Evolutionary conservation across 495 filamentous ascomycete genomes (phyloP), one percentile per base, ranked within the genome.

Genomic region (Penicillium cataractarum): DNA sequence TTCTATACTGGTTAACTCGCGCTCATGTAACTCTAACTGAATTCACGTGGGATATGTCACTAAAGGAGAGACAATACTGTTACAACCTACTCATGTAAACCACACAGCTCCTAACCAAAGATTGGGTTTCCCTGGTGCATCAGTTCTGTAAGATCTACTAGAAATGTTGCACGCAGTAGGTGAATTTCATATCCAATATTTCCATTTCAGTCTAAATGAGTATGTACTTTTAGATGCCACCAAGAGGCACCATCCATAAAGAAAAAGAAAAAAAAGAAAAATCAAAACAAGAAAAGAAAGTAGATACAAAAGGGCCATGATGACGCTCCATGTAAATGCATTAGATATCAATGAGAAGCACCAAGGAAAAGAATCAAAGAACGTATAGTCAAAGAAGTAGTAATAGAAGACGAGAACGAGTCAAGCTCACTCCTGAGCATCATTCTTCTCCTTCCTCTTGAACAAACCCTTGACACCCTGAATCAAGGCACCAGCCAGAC

Each of bases 401-500:
- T 31, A 57, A 49, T 27, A 17, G 49, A 44, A 37, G 15, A 60
- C 40, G n/a, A 57, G 27, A 24, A 10, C 7, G 39, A 29, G 13
- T 5, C 49, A 52, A 19, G 49, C 57, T 62, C 50, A 61, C 56
- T 49, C 35, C 50, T 63, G 35, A 10, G 10, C 53, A 21, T 54
- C 60, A 63, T 40, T 56, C 60, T 68, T 72, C 60, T 66, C 65
- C 58, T 67, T 66, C 32, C 71, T 61, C 55, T 68, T 69, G 49
- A 85, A 77, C n/a, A 73, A 29, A 49, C 66, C 74, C 75, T 79
- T 82, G 10, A 85, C 46, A 17, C 58, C 58, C 50, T 74, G 69
- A 58, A 82, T 68, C 12, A 81, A 39, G 76, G 81, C 78, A 2
- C 84, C 87, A 26, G 81, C 39, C 2, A 66, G 64, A 1, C 82